Evolutionary conservation across 768 basidiomycete genomes (phyloP).

Genomic region (Dentipellis sp.): DNA sequence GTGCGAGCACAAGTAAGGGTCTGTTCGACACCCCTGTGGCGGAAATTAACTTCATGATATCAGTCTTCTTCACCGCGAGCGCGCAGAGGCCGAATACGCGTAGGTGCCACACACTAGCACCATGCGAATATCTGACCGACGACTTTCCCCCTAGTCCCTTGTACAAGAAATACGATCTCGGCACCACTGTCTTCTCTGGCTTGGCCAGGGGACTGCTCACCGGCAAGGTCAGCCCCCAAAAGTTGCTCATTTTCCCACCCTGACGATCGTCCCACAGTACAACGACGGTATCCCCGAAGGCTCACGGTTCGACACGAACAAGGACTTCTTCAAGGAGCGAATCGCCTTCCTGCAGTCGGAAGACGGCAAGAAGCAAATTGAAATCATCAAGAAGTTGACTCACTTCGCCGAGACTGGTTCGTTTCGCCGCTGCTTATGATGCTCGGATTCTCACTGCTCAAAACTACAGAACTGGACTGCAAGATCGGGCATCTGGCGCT

Average conservation of each 20-base stretch:
- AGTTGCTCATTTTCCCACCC: too few species aligned
- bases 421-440: neutral
- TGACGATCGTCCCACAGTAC: slow-evolving; percentile 21
- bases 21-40: too few species aligned
- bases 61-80: slow-evolving; percentile 43
- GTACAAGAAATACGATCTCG: slow-evolving; percentile 36
- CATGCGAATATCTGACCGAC: neutral
- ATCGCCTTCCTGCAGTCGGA: slow-evolving; percentile 33
- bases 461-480: slow-evolving; percentile 31
- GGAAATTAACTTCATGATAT: neutral
- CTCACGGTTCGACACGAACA: slow-evolving; percentile 41
- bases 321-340: slow-evolving; percentile 35
- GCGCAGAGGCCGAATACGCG: slow-evolving; percentile 45
- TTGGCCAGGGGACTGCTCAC: slow-evolving; percentile 47
- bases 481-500: slow-evolving; percentile 42
- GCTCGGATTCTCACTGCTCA: slow-evolving; percentile 8
- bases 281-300: slow-evolving; percentile 42
- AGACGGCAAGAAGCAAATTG: slow-evolving; percentile 35
- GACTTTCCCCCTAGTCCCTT: slow-evolving; percentile 18
- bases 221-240: slow-evolving; percentile 30
- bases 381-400: slow-evolving; percentile 39
- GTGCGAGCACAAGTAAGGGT: slow-evolving; percentile 31
- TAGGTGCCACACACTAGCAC: neutral
- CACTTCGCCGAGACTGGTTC: slow-evolving; percentile 30
- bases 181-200: slow-evolving; percentile 47